Conservation (phyloP, 352 stramenopile genomes). For the Thalassiosira mediterranea region DNA sequence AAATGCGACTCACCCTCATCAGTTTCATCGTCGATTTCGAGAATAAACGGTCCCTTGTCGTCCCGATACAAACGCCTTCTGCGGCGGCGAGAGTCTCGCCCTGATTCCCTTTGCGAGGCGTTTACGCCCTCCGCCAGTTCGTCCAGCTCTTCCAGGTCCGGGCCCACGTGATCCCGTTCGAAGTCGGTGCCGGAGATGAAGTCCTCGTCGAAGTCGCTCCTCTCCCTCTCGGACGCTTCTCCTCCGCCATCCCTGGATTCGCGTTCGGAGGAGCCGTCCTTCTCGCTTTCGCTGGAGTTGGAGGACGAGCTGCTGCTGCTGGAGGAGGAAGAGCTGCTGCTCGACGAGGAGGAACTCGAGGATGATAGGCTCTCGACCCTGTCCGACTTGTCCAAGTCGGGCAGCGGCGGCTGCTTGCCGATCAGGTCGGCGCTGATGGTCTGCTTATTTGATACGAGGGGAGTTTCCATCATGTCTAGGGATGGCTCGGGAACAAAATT, state of each 20-base stretch:
- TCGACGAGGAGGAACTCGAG: constrained; percentile 61
- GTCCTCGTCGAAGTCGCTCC: constrained; percentile 60
- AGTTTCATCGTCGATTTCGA: constrained; percentile 85
- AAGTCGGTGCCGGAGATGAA: constrained; percentile 67
- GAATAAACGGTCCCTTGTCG: constrained; percentile 81
- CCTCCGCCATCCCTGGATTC: constrained; percentile 2
- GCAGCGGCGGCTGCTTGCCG: constrained; percentile 11
- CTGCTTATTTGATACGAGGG: constrained; percentile 44
- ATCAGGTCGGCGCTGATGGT: constrained; percentile 12
- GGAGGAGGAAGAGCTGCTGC: constrained; percentile 66
- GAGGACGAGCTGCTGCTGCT: constrained; percentile 39
- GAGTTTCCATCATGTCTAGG: constrained; percentile 29
- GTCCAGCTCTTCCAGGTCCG: constrained; percentile 67
- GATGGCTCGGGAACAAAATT: background rate
- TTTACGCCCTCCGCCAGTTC: constrained; percentile 69
- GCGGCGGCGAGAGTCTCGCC: constrained; percentile 43
- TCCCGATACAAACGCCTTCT: constrained; percentile 78
- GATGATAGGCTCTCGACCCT: constrained; percentile 58
- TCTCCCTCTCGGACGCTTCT: constrained; percentile 29
- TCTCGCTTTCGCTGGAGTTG: constrained; percentile 61
- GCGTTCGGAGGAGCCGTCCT: constrained; percentile 58
- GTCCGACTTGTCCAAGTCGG: constrained; percentile 30
- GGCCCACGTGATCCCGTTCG: constrained; percentile 44
- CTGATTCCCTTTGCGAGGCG: constrained; percentile 38
- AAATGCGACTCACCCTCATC: constrained; percentile 52